A percentile compares a stretch with the other conserved stretches of the same genome.
Conservation (phyloP, 495 filamentous ascomycete species). For the Glarea lozoyensis region DNA sequence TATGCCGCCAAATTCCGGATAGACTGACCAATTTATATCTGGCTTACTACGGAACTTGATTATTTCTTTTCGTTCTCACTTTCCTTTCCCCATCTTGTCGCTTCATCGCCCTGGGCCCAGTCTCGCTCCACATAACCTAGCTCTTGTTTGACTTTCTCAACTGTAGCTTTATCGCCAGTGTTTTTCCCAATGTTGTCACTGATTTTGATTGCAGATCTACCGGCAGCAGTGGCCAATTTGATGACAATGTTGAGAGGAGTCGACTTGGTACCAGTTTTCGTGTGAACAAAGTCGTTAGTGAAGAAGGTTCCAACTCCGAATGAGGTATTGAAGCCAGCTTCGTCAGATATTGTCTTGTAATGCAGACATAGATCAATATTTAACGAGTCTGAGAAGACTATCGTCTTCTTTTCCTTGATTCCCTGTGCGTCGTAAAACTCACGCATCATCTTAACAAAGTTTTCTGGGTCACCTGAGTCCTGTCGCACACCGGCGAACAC, state of each 20-base stretch:
- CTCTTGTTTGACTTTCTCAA: slow-evolving; percentile 72
- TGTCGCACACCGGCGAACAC: slow-evolving; percentile 84
- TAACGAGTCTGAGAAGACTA: slow-evolving; percentile 96
- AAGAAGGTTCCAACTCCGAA: slow-evolving; percentile 96
- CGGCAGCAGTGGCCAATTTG: slow-evolving; percentile 78
- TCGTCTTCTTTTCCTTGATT: slow-evolving; percentile 75
- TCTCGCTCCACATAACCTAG: slow-evolving; percentile 78
- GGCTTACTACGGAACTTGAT: not conserved
- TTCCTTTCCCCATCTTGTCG: slow-evolving; percentile 55
- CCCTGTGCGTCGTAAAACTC: slow-evolving; percentile 73
- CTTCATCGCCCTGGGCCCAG: slow-evolving; percentile 81
- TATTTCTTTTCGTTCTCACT: slow-evolving; percentile 8
- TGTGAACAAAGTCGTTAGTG: slow-evolving; percentile 79
- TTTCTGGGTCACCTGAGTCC: slow-evolving; percentile 84
- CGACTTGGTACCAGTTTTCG: slow-evolving; percentile 66
- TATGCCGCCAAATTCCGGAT: too few species aligned
- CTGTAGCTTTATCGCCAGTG: slow-evolving; percentile 72
- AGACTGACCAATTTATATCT: not conserved
- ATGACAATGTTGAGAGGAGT: slow-evolving; percentile 96
- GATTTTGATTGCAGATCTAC: slow-evolving; percentile 84
- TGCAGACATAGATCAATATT: slow-evolving; percentile 85
- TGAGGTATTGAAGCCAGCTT: slow-evolving; percentile 67
- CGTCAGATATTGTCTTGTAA: slow-evolving; percentile 75
- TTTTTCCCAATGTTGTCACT: slow-evolving; percentile 97
- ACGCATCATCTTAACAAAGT: slow-evolving; percentile 74